Conservation (phyloP, 169 alveolate genomes). For the Eimeria mitis region DNA sequence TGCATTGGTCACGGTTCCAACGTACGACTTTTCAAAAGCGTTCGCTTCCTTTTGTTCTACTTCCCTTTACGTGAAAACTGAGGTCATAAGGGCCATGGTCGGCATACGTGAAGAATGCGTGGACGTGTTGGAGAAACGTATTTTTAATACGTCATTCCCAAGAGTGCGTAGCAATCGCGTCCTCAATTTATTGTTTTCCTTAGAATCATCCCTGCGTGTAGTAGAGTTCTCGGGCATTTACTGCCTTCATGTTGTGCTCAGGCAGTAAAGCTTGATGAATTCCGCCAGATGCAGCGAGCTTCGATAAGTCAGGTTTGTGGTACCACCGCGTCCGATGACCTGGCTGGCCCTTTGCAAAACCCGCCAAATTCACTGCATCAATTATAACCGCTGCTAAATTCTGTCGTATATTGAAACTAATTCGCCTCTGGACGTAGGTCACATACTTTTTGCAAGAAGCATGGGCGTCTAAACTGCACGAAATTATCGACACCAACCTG, state of each 20-base stretch:
- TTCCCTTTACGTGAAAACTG: constrained; percentile 93
- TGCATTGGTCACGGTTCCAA: constrained; percentile 92
- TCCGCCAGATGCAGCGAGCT: constrained; percentile 91
- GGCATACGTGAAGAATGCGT: constrained; percentile 93
- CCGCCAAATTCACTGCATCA: not conserved
- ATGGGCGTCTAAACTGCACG: constrained; percentile 87
- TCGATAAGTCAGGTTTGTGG: constrained; percentile 84
- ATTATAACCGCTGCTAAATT: not conserved
- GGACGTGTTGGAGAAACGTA: constrained; percentile 87
- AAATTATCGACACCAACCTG: constrained; percentile 90
- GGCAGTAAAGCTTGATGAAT: constrained; percentile 95
- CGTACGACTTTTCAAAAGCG: constrained; percentile 92
- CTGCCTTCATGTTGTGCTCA: not conserved
- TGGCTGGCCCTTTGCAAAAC: not conserved
- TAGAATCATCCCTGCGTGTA: not conserved
- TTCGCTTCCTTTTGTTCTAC: constrained; percentile 93
- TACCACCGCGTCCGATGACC: not conserved
- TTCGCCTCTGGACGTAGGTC: constrained; percentile 79
- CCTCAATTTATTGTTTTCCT: not conserved
- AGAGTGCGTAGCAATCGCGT: constrained; percentile 75
- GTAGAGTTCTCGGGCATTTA: not conserved
- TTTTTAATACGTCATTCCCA: constrained; percentile 88
- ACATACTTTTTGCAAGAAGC: constrained; percentile 91
- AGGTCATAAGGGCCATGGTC: constrained; percentile 92
- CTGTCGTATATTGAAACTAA: not conserved